Percentiles rank a stretch among this genome's conserved stretches.
These are phyloP conservation scores for Bombardia bombarda DNA, from an alignment of 495 filamentous ascomycete species.

Conservation along the genomic window DNA sequence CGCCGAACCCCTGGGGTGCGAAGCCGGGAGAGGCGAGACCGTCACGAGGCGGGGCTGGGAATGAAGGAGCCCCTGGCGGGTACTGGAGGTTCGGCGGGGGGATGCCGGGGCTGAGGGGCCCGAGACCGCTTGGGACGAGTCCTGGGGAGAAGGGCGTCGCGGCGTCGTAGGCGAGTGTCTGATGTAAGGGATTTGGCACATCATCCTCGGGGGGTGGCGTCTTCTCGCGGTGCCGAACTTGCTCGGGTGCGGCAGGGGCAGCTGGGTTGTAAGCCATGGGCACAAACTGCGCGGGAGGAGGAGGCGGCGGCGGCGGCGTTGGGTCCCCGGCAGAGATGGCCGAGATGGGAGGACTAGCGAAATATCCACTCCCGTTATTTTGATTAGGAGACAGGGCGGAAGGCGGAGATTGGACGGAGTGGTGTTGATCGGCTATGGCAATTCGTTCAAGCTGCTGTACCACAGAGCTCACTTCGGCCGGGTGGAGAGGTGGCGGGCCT, in stretches of 20 bases:
- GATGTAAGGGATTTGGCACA: conserved; percentile 60
- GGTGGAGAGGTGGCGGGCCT: conserved; percentile 32
- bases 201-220: conserved; percentile 74
- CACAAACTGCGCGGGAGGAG: conserved; percentile 42
- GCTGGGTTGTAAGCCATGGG: conserved; percentile 90
- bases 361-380: conserved; percentile 29
- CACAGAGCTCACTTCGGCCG: conserved; percentile 59
- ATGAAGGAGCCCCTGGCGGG: conserved; percentile 26
- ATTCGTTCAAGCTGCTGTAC: conserved; percentile 79
- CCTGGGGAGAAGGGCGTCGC: conserved; percentile 37
- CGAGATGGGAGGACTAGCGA: conserved; percentile 32
- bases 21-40: conserved; percentile 32
- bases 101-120: conserved; percentile 26
- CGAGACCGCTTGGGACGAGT: conserved; percentile 27
- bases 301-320: conserved; percentile 13
- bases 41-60: conserved; percentile 32
- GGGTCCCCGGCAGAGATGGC: conserved; percentile 17
- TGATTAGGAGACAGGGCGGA: conserved; percentile 38
- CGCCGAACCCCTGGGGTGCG: conserved; percentile 28
- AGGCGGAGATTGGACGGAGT: conserved; percentile 8
- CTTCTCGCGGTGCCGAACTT: conserved; percentile 77
- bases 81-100: conserved; percentile 26
- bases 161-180: conserved; percentile 60
- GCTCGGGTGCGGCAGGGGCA: conserved; percentile 77
- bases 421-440: conserved; percentile 49